Conservation (phyloP, 345 rosid genomes). For the Syzygium jambos region DNA sequence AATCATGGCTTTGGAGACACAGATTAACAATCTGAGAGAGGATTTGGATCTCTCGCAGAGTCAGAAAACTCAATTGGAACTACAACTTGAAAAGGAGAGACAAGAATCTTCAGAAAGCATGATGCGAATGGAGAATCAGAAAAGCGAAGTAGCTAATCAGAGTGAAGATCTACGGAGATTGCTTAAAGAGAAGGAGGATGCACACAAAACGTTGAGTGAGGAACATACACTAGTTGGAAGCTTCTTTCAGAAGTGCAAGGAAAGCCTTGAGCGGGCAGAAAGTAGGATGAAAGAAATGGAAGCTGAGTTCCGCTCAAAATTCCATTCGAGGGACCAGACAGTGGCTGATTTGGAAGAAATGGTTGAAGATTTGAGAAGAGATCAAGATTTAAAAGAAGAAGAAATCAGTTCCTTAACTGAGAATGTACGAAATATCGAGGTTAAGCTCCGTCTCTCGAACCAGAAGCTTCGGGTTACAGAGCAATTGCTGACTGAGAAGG, state of each 20-base stretch:
- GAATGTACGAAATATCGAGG: conserved; percentile 54
- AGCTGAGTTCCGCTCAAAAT: conserved; percentile 26
- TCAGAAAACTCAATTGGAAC: conserved; percentile 29
- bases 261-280: conserved; percentile 32
- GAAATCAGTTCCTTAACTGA: conserved; percentile 46
- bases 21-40: conserved; percentile 30
- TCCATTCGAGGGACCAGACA: conserved; percentile 26
- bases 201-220: conserved; percentile 28
- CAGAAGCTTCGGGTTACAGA: conserved; percentile 92
- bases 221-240: conserved; percentile 36
- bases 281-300: conserved; percentile 34
- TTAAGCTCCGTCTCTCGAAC: conserved; percentile 80
- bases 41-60: conserved; percentile 38
- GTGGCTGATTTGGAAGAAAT: conserved; percentile 46
- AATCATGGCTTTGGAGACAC: conserved; percentile 26
- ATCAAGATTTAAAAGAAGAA: conserved; percentile 73
- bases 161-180: conserved; percentile 38
- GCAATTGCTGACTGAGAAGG: conserved; percentile 66
- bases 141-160: conserved; percentile 17
- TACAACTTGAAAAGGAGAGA: conserved; percentile 43
- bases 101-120: conserved; percentile 34
- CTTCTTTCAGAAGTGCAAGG: conserved; percentile 28
- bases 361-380: conserved; percentile 55
- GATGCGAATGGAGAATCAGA: conserved; percentile 29
- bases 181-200: conserved; percentile 34